These are phyloP conservation scores for Cladosporium sp. DNA, from an alignment of 2,329 filamentous ascomycete species.

Conservation along the genomic window DNA sequence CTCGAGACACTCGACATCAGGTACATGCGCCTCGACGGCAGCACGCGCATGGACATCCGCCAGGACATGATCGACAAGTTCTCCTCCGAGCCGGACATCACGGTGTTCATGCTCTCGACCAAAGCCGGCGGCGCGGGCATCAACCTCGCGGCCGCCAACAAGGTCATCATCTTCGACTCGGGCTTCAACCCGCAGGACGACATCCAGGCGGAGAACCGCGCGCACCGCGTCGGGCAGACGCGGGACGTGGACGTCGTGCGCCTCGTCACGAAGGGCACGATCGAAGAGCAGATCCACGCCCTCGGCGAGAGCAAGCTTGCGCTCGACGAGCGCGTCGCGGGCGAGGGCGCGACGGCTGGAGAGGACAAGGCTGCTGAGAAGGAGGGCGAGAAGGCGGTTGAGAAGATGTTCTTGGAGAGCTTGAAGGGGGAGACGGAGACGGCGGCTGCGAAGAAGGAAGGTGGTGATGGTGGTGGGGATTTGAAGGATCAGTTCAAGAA, in stretches of 20 bases:
- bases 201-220: conserved; percentile 95
- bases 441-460: conserved; percentile 26
- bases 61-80: conserved; percentile 89
- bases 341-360: conserved; percentile 48
- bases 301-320: conserved; percentile 91
- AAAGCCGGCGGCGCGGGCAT: conserved; percentile 96
- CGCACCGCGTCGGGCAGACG: conserved; percentile 90
- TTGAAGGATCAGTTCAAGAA: conserved; percentile 44
- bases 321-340: conserved; percentile 73
- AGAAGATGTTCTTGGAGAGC: conserved; percentile 42
- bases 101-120: conserved; percentile 89
- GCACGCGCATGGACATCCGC: conserved; percentile 76
- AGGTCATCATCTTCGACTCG: conserved; percentile 95
- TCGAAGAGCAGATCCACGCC: conserved; percentile 91
- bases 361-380: conserved; percentile 48
- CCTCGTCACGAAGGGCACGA: conserved; percentile 75
- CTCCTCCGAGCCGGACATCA: conserved; percentile 71
- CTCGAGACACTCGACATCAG: conserved; percentile 70
- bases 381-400: conserved; percentile 35
- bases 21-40: conserved; percentile 84
- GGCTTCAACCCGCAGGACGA: conserved; percentile 99
- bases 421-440: conserved; percentile 26
- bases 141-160: conserved; percentile 93
- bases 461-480: conserved; percentile 30
- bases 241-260: conserved; percentile 87